Conservation (phyloP, 441 rosid genomes). For the Erodium trifolium region DNA sequence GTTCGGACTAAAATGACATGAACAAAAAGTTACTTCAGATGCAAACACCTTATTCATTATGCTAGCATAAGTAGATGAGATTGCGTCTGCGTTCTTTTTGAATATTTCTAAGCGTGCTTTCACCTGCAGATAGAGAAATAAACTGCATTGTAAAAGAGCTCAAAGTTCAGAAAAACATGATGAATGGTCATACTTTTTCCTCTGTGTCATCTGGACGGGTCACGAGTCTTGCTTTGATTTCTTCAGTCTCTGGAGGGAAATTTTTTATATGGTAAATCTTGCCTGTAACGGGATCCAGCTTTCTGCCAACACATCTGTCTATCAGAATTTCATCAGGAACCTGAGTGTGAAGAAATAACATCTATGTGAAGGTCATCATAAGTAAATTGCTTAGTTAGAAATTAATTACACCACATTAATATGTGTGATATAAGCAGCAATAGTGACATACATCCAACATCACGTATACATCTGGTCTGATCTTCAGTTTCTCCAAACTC, state of each 20-base stretch:
- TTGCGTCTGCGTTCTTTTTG: constrained; percentile 66
- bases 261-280: constrained; percentile 69
- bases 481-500: constrained; percentile 57
- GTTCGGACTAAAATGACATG: constrained; percentile 4
- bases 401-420: background rate
- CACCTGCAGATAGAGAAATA: constrained; percentile 36
- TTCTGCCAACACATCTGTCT: constrained; percentile 87
- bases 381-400: constrained; percentile 14
- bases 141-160: constrained; percentile 10
- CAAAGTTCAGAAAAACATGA: constrained; percentile 3
- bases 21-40: background rate
- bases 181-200: constrained; percentile 43
- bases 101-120: constrained; percentile 72
- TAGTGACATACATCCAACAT: constrained; percentile 51
- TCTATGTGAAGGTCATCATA: constrained; percentile 26
- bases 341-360: constrained; percentile 41
- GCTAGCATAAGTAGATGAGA: constrained; percentile 47
- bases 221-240: constrained; percentile 64
- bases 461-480: constrained; percentile 65
- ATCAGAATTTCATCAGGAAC: constrained; percentile 90
- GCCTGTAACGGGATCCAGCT: constrained; percentile 66
- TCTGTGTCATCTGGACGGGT: constrained; percentile 83
- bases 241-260: constrained; percentile 65
- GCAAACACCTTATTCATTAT: constrained; percentile 50
- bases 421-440: too few relatives aligned